Base-by-base conservation (phyloP, 371 early-diverging fungal genomes). In the Haplosporangium sp. region DNA sequence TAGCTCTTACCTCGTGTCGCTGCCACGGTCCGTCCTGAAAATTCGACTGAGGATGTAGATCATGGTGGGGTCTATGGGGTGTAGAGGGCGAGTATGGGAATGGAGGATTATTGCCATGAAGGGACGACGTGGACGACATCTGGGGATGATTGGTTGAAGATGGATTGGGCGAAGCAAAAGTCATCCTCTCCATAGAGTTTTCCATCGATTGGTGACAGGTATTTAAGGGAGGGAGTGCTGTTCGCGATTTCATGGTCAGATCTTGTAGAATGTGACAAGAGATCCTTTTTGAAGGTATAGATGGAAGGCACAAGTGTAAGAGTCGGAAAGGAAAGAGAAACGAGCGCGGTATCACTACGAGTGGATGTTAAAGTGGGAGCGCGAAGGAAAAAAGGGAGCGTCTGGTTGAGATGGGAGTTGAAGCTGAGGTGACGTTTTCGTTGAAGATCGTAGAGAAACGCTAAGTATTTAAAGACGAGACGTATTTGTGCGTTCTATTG, bases 101-200 rank as follows among this genome's bases (percentile, higher is more conserved):
- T 0, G 64, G 47, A 13, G 62, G 51, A 13, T 16, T 37, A n/a
- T 51, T 61, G 54, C 42, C 58, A 29, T 29, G 29, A 4, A 29
- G 29, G 4, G 29, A 29, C 4, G 29, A 29, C 29, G 29, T 29
- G 29, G 29, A 29, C 29, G 29, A 29, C 29, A 29, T 29, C 29
- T 29, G 29, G 29, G 29, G 29, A 29, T 29, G 43, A 37, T n/a
- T 23, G 13, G 6, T 45, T 47, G 61, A 59, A 1, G 51, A 61
- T 5, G 63, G 53, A 16, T 40, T 59, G 14, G 76, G 70, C 0
- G 76, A 70, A 4, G 66, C 51, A 42, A 75, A 69, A 23, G 54
- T 64, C 69, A 75, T 64, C 16, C 70, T 48, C 43, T 75, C 67
- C 70, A 75, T 69, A 18, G 76, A 75, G 14, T 62, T 52, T 42